These are phyloP conservation scores for Rhodotorula sp. DNA, from an alignment of 1,284 basidiomycete species.

Conservation along the genomic window DNA sequence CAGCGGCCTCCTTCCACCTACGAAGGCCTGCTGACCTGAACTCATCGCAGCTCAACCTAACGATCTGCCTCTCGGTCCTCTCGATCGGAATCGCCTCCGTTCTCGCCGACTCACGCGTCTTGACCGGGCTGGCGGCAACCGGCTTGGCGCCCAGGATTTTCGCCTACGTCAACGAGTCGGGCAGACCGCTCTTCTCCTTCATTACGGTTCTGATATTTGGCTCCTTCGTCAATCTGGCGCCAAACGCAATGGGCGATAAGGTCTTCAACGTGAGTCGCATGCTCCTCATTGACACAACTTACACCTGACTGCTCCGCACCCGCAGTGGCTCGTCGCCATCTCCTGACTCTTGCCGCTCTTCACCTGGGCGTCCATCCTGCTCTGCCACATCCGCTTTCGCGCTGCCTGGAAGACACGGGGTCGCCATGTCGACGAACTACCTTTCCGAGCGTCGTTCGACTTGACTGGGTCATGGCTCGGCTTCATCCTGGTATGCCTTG, in stretches of 20 bases:
- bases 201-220: constrained; percentile 47
- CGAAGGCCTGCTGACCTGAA: not conserved
- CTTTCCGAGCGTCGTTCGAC: constrained; percentile 54
- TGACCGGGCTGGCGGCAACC: constrained; percentile 44
- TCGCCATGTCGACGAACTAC: constrained; percentile 54
- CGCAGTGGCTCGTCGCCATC: constrained; percentile 49
- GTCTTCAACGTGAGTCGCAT: constrained; percentile 47
- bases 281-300: too few species aligned
- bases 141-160: constrained; percentile 49
- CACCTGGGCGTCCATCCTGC: constrained; percentile 49
- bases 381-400: constrained; percentile 51
- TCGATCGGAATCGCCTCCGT: constrained; percentile 52
- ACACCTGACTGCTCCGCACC: not conserved
- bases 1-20: too few species aligned
- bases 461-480: constrained; percentile 53
- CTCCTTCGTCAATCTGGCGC: constrained; percentile 41
- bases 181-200: constrained; percentile 54
- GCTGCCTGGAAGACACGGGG: constrained; percentile 54
- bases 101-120: constrained; percentile 50
- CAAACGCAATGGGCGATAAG: constrained; percentile 28
- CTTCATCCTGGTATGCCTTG: constrained; percentile 46
- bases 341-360: constrained; percentile 57
- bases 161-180: constrained; percentile 55
- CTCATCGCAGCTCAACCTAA: constrained; percentile 49
- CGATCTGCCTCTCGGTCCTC: constrained; percentile 46